Percentiles rank a stretch among this genome's conserved stretches.
Conservation (phyloP, 2,329 filamentous ascomycete species). For the Fusarium metavorans region DNA sequence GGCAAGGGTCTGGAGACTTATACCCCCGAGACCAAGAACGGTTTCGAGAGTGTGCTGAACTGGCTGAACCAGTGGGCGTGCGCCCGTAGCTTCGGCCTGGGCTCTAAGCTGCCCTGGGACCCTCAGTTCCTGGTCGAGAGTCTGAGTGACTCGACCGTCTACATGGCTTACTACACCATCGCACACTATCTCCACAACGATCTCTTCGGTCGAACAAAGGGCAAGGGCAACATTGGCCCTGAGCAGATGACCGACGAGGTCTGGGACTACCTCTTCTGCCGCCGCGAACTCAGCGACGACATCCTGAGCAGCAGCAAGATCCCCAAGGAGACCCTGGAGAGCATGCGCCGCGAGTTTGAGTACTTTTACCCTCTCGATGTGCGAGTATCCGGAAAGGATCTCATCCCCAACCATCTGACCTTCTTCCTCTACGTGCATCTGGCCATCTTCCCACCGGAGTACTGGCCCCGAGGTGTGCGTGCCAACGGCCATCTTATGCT, state of each 20-base stretch:
- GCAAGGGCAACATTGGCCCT: conserved; percentile 75
- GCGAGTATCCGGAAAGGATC: conserved; percentile 89
- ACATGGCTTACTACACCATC: conserved; percentile 85
- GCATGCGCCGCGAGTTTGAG: conserved; percentile 90
- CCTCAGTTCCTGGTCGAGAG: conserved; percentile 90
- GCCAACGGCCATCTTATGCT: conserved; percentile 94
- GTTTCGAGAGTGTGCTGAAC: conserved; percentile 85
- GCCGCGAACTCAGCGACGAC: conserved; percentile 76
- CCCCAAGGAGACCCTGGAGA: conserved; percentile 76
- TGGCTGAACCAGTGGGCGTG: conserved; percentile 99
- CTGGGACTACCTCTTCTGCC: conserved; percentile 95
- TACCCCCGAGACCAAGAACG: conserved; percentile 79
- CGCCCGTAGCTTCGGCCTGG: conserved; percentile 89
- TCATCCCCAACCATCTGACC: conserved; percentile 93
- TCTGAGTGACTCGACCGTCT: conserved; percentile 92
- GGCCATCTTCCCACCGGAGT: conserved; percentile 87
- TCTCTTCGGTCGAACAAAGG: conserved; percentile 82
- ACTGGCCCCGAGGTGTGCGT: conserved; percentile 88
- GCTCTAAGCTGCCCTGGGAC: conserved; percentile 96
- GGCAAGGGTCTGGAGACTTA: conserved; percentile 82
- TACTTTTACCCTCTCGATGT: conserved; percentile 98
- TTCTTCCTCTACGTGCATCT: conserved; percentile 96
- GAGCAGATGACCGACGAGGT: conserved; percentile 95
- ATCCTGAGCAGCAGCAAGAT: conserved; percentile 76
- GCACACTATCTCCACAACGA: conserved; percentile 81